Evolutionary conservation across 2,329 filamentous ascomycete genomes (phyloP), one percentile per base, ranked within the genome.

Genomic region (Alternaria arborescens): DNA sequence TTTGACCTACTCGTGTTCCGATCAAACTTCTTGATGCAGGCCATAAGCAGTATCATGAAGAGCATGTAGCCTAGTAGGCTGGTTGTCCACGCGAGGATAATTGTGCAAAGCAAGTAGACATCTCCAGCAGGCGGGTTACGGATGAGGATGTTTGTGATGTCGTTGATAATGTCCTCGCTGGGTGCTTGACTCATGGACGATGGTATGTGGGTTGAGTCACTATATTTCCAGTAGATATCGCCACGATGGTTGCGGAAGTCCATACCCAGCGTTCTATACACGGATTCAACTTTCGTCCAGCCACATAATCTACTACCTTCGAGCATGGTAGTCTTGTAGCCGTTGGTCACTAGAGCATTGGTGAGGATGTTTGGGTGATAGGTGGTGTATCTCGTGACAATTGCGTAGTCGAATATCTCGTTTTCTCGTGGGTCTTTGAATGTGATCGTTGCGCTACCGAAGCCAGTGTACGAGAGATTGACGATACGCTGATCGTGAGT

Each of bases 151-250:
- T 22, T 22, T 5, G n/a, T 34, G 42, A 44, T 28, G 16, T 18
- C 14, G 16, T n/a, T 10, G 24, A 44, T 28, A 2, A 24, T 10
- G 12, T 44, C 14, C 42, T 44, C 14, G 22, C 20, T 42, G 12
- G 40, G 40, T 24, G 20, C 6, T 11, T 16, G 20, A 6, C 20
- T 12, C 3, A 12, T 47, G 12, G 11, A 22, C 8, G 44, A 10
- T 30, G 44, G 18, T 18, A 22, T 20, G 10, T 24, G 20, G 11
- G 18, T 22, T 18, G 34, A 6, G 26, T 47, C 44, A 10, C 32
- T 50, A 8, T 50, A 22, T 18, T 57, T 65, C 62, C 41, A 65
- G 32, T 58, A 58, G 36, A 62, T 57, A n/a, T 62, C 59, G 32
- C 62, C 62, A 3, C 56, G 62, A 41, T 62, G 55, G 7, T 28